Conservation (phyloP, 139 green algal species). For the Chlorella sp. region DNA sequence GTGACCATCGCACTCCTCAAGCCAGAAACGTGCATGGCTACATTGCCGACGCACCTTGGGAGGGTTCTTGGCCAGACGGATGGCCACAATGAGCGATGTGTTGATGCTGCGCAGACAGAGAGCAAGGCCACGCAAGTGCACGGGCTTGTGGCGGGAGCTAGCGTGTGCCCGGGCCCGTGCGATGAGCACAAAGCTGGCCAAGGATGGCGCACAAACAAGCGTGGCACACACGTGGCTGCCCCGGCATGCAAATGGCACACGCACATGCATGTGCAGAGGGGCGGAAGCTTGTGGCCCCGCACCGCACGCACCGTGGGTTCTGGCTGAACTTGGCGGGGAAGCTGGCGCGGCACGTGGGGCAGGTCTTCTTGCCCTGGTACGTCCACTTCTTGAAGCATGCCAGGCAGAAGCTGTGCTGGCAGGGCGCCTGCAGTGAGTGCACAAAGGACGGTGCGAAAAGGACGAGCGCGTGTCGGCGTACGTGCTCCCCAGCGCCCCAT, state of each 20-base stretch:
- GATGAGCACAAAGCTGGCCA: no score
- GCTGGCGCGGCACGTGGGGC: conserved; percentile 73
- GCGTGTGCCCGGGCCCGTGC: no score
- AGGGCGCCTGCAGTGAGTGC: conserved; percentile 84
- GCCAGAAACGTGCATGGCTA: background rate
- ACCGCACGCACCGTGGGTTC: conserved; percentile 51
- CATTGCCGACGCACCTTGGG: conserved; percentile 42
- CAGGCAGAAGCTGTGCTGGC: conserved; percentile 97
- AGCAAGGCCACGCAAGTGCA: background rate
- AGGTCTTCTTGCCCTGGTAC: conserved; percentile 73
- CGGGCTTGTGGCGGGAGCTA: no score
- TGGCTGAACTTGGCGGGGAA: conserved; percentile 63
- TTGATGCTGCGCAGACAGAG: conserved; percentile 69
- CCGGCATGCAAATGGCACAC: no score
- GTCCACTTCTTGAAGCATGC: conserved; percentile 80
- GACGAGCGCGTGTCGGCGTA: no score
- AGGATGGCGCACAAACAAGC: no score
- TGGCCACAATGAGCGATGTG: conserved; percentile 67
- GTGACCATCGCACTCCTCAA: no score
- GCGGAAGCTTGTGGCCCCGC: background rate
- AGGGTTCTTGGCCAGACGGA: conserved; percentile 39
- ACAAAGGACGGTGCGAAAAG: no score
- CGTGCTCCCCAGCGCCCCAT: no score
- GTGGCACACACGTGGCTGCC: no score
- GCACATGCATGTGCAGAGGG: background rate